Conservation (phyloP, 257 asterid species). For the Prunella vulgaris region DNA sequence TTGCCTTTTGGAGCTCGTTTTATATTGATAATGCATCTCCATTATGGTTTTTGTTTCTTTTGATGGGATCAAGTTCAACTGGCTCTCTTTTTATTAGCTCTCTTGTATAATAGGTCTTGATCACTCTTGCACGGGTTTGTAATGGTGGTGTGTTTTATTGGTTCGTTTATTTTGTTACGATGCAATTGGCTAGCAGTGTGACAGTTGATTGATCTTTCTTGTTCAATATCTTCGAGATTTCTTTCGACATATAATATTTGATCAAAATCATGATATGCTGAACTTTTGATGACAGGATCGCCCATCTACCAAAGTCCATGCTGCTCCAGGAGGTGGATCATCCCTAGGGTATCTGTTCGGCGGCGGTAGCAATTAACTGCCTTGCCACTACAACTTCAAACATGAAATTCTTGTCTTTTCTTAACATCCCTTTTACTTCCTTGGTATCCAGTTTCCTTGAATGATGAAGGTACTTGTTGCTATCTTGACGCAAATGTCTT, state of each 20-base stretch:
- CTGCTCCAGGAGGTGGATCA: constrained; percentile 66
- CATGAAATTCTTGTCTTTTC: constrained; percentile 16
- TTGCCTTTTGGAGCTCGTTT: neutral
- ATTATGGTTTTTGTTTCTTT: neutral
- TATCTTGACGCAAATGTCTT: neutral
- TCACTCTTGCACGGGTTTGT: too few relatives aligned
- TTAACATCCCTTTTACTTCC: constrained; percentile 6
- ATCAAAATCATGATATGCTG: neutral
- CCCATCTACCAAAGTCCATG: constrained; percentile 56
- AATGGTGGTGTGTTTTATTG: neutral
- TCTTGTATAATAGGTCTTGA: neutral
- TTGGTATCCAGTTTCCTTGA: constrained; percentile 4
- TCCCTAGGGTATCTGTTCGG: constrained; percentile 51
- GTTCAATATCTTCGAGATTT: neutral
- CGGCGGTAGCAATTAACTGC: constrained; percentile 28
- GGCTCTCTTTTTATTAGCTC: neutral
- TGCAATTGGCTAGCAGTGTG: neutral
- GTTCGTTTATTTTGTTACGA: neutral
- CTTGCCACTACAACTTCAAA: constrained; percentile 2
- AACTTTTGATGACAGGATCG: constrained; percentile 38
- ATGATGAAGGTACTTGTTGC: neutral
- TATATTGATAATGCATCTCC: neutral
- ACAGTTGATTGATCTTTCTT: neutral
- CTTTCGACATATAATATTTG: neutral
- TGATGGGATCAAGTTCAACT: neutral